Percentiles rank a stretch among this genome's conserved stretches.
These are phyloP conservation scores for Clonostachys chloroleuca DNA, from an alignment of 2,329 filamentous ascomycete species.

Conservation along the genomic window DNA sequence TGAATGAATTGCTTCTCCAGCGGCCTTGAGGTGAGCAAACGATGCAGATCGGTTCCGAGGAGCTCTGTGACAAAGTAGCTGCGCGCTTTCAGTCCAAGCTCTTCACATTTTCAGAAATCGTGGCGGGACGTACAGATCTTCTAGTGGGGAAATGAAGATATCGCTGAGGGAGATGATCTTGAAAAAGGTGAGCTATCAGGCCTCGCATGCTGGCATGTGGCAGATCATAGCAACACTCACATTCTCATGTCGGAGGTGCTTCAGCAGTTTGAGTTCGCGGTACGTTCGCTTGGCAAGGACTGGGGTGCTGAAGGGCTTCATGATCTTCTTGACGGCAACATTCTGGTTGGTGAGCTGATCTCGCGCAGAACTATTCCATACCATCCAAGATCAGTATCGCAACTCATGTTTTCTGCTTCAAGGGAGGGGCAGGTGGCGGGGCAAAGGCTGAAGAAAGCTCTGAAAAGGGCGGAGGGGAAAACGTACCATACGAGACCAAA, in stretches of 20 bases:
- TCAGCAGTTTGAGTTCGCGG: constrained; percentile 92
- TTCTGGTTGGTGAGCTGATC: constrained; percentile 96
- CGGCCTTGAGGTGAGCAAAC: constrained; percentile 88
- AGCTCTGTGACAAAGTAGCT: constrained; percentile 99
- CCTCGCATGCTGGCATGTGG: background rate
- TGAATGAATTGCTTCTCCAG: constrained; percentile 99
- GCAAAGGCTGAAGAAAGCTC: background rate
- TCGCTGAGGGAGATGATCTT: constrained; percentile 97
- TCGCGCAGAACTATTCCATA: constrained; percentile 73
- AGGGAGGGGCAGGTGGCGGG: background rate
- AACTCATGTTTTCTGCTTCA: background rate
- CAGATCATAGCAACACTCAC: constrained; percentile 38
- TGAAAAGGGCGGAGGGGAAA: background rate
- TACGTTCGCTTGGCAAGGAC: constrained; percentile 97
- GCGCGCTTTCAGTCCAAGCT: constrained; percentile 4
- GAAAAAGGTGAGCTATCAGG: constrained; percentile 1
- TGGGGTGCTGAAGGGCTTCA: constrained; percentile 99
- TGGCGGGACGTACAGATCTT: constrained; percentile 76
- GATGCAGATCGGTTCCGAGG: constrained; percentile 92
- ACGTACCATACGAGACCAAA: constrained; percentile 95
- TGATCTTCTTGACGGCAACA: constrained; percentile 99
- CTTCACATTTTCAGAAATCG: background rate
- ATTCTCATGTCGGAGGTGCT: constrained; percentile 96
- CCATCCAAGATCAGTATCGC: background rate
- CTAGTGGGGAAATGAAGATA: constrained; percentile 98